These are phyloP conservation scores for Penicillium pancosmium DNA, from an alignment of 495 filamentous ascomycete genomes.

Conservation along the genomic window DNA sequence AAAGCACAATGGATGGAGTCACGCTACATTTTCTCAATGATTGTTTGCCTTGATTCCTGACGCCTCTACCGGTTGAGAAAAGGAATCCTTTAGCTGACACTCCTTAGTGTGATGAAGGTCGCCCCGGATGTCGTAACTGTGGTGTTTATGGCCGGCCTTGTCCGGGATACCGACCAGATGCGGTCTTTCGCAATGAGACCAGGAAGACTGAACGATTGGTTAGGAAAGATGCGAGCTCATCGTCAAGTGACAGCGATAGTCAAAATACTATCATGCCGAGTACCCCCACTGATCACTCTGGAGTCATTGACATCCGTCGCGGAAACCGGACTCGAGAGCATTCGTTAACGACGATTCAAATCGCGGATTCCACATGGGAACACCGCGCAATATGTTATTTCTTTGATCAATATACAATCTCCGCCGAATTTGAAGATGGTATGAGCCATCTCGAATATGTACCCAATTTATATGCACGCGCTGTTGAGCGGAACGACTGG, in stretches of 20 bases:
- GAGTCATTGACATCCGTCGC: slow-evolving; percentile 2
- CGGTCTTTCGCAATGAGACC: slow-evolving; percentile 46
- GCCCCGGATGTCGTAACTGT: slow-evolving; percentile 47
- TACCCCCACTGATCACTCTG: not conserved
- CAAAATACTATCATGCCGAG: not conserved
- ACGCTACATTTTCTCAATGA: slow-evolving; percentile 5
- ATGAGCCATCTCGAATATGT: slow-evolving; percentile 41
- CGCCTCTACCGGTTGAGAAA: not conserved
- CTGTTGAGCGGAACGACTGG: slow-evolving; percentile 6
- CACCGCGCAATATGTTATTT: slow-evolving; percentile 48
- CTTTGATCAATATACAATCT: slow-evolving; percentile 46
- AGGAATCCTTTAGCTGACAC: not conserved
- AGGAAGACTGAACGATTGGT: slow-evolving; percentile 33
- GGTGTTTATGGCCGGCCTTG: slow-evolving; percentile 43
- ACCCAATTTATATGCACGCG: slow-evolving; percentile 38
- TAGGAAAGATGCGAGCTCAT: slow-evolving; percentile 22
- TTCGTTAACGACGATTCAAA: slow-evolving; percentile 21
- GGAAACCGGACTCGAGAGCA: slow-evolving; percentile 1
- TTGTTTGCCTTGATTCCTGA: slow-evolving; percentile 6
- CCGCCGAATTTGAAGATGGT: slow-evolving; percentile 24
- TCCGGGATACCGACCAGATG: slow-evolving; percentile 45
- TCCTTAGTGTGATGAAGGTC: slow-evolving; percentile 47
- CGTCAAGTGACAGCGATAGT: slow-evolving; percentile 9
- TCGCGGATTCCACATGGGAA: slow-evolving; percentile 42
- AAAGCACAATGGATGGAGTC: slow-evolving; percentile 15